Base-by-base conservation (phyloP, 225 moss, liverwort and hornwort genomes). In the Antitrichia curtipendula region DNA sequence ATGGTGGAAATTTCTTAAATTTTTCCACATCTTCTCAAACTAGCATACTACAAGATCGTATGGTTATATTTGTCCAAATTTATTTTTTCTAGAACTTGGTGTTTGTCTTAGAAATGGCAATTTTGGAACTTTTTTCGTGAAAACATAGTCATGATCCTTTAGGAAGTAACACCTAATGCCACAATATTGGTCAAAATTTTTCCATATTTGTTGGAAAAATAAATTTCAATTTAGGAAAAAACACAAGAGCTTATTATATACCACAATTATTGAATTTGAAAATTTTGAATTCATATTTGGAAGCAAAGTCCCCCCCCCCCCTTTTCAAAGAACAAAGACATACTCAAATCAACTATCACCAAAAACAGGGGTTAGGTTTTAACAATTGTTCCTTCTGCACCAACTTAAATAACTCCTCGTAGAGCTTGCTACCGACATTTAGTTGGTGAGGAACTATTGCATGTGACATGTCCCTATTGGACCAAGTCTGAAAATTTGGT, bases 221-320 rank as follows among this genome's bases (percentile, higher is more conserved):
- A 72, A 45, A 45, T 29, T 17, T 29, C 10, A 29, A 3, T 45
- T 72, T 13, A 1, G 0, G 0, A 0, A 4, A 73, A 18, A 24
- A 18, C 0, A 0, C 1, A 17, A 28, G 2, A 28, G 28, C 3
- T 43, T 28, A 43, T 28, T 16, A 10, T 45, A 28, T 16, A 71
- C 2, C 1, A 28, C 1, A 0, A 71, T 9, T 43, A 28, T 27
- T 43, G 10, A 71, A 71, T 27, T 71, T 71, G 5, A 0, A 71
- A 71, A 71, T 71, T 38, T 38, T 1, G 66, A 38, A 68, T 23
- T 22, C 2, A 13, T 38, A 12, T 23, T 69, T 40, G 1, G 13
- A 24, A 24, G 24, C 1, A 24, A 3, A 40, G 23, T 4, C 7
- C 2, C 7, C 0, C 1, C 9, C n/a, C n/a, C n/a, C n/a, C n/a